Evolutionary conservation across 2,329 filamentous ascomycete genomes (phyloP), one percentile per base, ranked within the genome.

Genomic region (Ophiostoma perfectum): DNA sequence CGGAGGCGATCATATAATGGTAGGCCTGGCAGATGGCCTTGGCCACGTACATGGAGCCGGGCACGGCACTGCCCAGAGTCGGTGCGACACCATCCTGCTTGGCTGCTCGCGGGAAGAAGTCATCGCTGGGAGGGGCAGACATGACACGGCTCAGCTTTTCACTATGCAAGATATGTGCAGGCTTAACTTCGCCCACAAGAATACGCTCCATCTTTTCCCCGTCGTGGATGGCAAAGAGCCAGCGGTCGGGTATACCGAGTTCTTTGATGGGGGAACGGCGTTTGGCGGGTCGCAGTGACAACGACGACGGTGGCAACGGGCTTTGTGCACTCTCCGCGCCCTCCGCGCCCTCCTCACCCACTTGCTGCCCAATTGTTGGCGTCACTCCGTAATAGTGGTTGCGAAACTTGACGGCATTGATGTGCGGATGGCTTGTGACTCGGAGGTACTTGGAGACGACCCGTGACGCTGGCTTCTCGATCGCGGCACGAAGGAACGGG

Each of bases 1-100:
- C 70, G 1, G 68, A 62, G 0, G 62, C 44, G 16, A 71, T 62
- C 68, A 71, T 71, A 55, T 70, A 70, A 55, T 71, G 68, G 41
- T 44, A 71, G 1, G 67, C 47, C n/a, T 71, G 70, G 41, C 66
- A 69, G 42, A 70, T 38, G 8, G 39, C 68, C 11, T 64, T 39
- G 2, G 70, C 68, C 27, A 69, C 64, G 9, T 12, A 67, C 6
- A 68, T 47, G 1, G 27, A n/a, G 44, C 45, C 67, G 6, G 27
- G 8, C 44, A 63, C 36, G 1, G 38, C 42, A 11, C 14, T 45
- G 8, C 42, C 42, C 42, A 12, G 14, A 5, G 42, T 45, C 14
- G 42, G 14, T 12, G 7, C 47, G 45, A 27, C 27, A 27, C 14
- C 47, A 9, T 60, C 18, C 45, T 66, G 12, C 60, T 36, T 3